phyloP scores from a whole-genome alignment of 768 basidiomycete genomes.

The Strobilomyces dryophilus region DNA sequence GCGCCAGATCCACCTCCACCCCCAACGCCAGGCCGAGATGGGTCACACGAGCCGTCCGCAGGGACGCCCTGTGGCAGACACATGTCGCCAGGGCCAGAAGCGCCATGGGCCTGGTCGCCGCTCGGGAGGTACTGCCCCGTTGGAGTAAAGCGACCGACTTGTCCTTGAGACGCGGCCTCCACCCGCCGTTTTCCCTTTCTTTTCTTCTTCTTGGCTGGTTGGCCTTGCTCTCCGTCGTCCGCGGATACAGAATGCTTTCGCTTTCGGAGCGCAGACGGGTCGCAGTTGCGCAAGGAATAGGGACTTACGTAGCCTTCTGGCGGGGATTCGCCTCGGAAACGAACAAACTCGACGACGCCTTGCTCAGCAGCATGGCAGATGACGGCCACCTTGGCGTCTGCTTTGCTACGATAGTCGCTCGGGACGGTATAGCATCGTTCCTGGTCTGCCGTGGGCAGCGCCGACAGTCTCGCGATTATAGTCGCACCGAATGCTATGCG shows the following conservation, averaged over 20 bases:
- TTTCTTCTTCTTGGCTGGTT: slow-evolving; percentile 23
- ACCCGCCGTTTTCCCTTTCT: slow-evolving; percentile 28
- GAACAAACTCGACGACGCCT: slow-evolving; percentile 57
- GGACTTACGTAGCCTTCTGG: slow-evolving; percentile 41
- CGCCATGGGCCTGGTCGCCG: slow-evolving; percentile 15
- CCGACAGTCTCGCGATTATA: slow-evolving; percentile 40
- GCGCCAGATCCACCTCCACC: slow-evolving; percentile 17
- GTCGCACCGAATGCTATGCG: slow-evolving; percentile 52
- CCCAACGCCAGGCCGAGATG: slow-evolving; percentile 17
- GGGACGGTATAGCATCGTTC: slow-evolving; percentile 43
- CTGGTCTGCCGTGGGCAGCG: slow-evolving; percentile 30
- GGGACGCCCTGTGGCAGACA: slow-evolving; percentile 12
- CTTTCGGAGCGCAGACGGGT: slow-evolving; percentile 30
- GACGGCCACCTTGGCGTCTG: slow-evolving; percentile 61
- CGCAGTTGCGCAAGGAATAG: slow-evolving; percentile 27
- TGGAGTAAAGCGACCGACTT: background rate
- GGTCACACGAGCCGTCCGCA: slow-evolving; percentile 9
- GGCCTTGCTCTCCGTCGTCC: slow-evolving; percentile 15
- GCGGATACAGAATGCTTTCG: slow-evolving; percentile 32
- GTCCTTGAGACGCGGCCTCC: slow-evolving; percentile 14
- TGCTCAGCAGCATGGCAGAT: slow-evolving; percentile 47
- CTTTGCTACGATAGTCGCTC: slow-evolving; percentile 50
- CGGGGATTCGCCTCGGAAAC: slow-evolving; percentile 43
- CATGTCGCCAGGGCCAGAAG: slow-evolving; percentile 18
- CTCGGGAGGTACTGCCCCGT: slow-evolving; percentile 2